A percentile compares a stretch with the other conserved stretches of the same genome.
Conservation (phyloP, 768 basidiomycete genomes). For the Tylopilus cervinicoccineus region DNA sequence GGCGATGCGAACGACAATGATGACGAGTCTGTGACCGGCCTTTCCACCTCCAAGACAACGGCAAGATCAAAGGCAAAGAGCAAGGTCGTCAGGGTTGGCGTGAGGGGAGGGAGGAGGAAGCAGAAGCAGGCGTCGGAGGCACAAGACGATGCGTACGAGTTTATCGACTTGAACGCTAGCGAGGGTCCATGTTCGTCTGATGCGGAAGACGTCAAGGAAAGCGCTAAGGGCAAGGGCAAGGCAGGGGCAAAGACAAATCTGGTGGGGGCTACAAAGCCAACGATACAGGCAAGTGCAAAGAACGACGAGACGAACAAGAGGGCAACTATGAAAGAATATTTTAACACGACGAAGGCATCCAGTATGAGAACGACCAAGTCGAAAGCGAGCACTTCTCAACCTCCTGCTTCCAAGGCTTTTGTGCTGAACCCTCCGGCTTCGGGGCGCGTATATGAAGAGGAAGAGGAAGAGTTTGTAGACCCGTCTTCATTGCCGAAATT, state of each 20-base stretch:
- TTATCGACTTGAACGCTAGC: constrained; percentile 22
- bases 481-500: constrained; percentile 11
- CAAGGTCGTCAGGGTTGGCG: constrained; percentile 5
- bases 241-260: background rate
- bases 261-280: background rate
- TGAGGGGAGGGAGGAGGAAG: constrained; percentile 12
- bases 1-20: background rate
- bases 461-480: constrained; percentile 7
- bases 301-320: background rate
- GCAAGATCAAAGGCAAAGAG: constrained; percentile 5
- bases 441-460: constrained; percentile 7
- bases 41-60: constrained; percentile 4
- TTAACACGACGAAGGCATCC: constrained; percentile 12
- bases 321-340: too few relatives aligned
- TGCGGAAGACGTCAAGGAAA: background rate
- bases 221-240: constrained; percentile 11
- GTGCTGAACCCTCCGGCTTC: background rate
- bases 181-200: constrained; percentile 21
- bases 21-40: background rate
- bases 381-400: background rate
- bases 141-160: constrained; percentile 27
- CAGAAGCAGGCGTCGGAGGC: constrained; percentile 21
- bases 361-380: background rate
- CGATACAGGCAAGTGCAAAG: background rate
- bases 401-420: background rate